Conservation (phyloP, 2,329 filamentous ascomycete genomes). For the Fusarium nurragi region DNA sequence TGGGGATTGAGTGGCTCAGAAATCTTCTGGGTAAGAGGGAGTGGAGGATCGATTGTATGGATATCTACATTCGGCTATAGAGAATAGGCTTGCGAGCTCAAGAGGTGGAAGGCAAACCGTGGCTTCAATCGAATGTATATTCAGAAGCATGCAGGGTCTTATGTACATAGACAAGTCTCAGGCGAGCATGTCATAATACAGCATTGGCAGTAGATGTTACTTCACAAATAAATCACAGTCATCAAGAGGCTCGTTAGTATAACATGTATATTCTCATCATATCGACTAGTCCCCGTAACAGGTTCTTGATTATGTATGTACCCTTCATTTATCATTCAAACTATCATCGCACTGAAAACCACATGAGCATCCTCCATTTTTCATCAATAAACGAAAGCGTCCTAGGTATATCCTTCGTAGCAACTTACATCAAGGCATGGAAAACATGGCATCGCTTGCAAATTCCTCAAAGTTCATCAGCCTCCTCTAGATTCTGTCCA, state of each 20-base stretch:
- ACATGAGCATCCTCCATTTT: constrained; percentile 25
- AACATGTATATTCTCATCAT: constrained; percentile 35
- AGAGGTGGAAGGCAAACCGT: background rate
- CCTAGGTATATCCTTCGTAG: constrained; percentile 44
- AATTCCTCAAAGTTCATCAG: constrained; percentile 27
- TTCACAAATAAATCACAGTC: background rate
- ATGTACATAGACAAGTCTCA: background rate
- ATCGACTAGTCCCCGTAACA: constrained; percentile 21
- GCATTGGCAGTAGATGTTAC: constrained; percentile 8
- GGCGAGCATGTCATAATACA: constrained; percentile 1
- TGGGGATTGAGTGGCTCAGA: constrained; percentile 87
- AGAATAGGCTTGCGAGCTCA: background rate
- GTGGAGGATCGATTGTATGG: constrained; percentile 91
- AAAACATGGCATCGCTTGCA: constrained; percentile 30
- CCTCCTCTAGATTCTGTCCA: constrained; percentile 8
- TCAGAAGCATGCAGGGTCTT: background rate
- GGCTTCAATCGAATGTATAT: constrained; percentile 18
- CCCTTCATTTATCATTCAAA: constrained; percentile 39
- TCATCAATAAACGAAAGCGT: constrained; percentile 38
- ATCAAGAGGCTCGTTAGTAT: constrained; percentile 2
- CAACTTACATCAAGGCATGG: constrained; percentile 41
- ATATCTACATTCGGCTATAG: constrained; percentile 82
- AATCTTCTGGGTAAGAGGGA: constrained; percentile 83
- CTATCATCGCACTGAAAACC: constrained; percentile 29
- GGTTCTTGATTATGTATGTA: constrained; percentile 37